Evolutionary conservation across 164 flowering plant species (phyloP).

Genomic region (Platanus orientalis): DNA sequence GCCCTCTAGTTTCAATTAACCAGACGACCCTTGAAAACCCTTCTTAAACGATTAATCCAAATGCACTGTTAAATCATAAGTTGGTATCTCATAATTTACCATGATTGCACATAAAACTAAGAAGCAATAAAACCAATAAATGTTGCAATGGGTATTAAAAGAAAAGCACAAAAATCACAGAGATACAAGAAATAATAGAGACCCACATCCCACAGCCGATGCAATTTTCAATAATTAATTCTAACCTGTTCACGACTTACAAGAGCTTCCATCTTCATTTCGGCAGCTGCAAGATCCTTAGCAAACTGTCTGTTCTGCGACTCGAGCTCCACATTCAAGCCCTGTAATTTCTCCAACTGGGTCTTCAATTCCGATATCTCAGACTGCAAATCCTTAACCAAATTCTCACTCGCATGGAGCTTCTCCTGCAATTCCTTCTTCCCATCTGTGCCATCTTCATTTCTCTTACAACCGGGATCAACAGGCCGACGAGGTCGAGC

Average conservation of each 20-base stretch:
- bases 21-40: neutral
- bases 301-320: conserved; percentile 37
- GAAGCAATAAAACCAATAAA: no score
- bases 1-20: neutral
- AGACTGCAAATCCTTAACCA: conserved; percentile 41
- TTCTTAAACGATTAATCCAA: neutral
- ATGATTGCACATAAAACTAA: no score
- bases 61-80: neutral
- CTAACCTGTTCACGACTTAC: conserved; percentile 32
- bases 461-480: conserved; percentile 12
- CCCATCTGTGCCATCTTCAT: conserved; percentile 27
- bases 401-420: conserved; percentile 32
- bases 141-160: no score
- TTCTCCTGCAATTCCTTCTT: conserved; percentile 36
- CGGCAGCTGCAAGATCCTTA: conserved; percentile 45
- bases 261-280: conserved; percentile 36
- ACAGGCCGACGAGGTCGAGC: conserved; percentile 28
- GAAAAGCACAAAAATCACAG: neutral
- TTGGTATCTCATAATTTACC: neutral
- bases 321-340: conserved; percentile 47
- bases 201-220: neutral
- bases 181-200: no score
- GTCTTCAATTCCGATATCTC: conserved; percentile 36
- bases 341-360: conserved; percentile 38
- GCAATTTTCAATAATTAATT: neutral